Evolutionary conservation across 192 early-diverging fungal species (phyloP), one percentile per base, ranked within the genome.

Genomic region (Entomortierella chlamydospora): DNA sequence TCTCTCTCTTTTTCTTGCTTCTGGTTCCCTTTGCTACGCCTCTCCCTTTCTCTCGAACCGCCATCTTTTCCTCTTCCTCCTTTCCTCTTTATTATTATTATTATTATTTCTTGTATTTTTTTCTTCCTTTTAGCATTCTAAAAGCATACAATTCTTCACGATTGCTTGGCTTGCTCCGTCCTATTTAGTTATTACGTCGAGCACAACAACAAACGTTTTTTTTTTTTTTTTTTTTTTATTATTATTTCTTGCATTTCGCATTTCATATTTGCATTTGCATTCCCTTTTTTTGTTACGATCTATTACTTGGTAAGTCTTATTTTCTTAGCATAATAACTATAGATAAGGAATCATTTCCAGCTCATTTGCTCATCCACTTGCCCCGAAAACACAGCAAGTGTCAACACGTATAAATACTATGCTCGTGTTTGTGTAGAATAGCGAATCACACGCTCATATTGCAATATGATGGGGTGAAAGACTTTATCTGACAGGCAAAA

Each of bases 111-210:
- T 47, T 28, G 0, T 29, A 17, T 22, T 30, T 11, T n/a, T 30
- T 25, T 8, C 25, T 22, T 28, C 18, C 29, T 37, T 25, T 39
- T 30, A 23, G 17, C 28, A 31, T 51, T 41, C 34, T 42, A 20
- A 47, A 20, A 47, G 15, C 3, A 22, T 15, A 30, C 26, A 30
- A 28, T 28, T 34, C 3, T 55, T 54, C 30, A 20, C 53, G 34
- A 29, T 58, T 55, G 59, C n/a, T 53, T 62, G 53, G 60, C 42
- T 65, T 56, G 71, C 71, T 73, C 71, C 71, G 71, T 73, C 53
- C 25, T 73, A 55, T 50, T 51, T 45, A 49, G 22, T 22, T 41
- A 60, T 54, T 8, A 71, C 71, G 71, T 73, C 71, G 71, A 73
- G 70, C 53, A 72, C 70, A 73, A 65, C 50, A 55, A 56, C 53